Conservation (phyloP, 2,329 filamentous ascomycete genomes). For the Monilinia polystroma region DNA sequence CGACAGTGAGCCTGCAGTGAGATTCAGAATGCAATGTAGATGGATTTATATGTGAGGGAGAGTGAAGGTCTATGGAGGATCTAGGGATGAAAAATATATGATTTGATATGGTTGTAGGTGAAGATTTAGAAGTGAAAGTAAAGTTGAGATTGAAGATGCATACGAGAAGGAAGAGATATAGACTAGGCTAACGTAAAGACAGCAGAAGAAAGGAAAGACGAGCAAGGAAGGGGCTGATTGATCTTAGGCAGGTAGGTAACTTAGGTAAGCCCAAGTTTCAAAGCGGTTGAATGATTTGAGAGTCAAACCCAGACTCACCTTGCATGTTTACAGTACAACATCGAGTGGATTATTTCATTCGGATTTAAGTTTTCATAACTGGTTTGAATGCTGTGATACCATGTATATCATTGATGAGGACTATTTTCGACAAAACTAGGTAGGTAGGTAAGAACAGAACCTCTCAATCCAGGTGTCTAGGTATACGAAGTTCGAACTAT, state of each 20-base stretch:
- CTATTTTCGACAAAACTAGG: no score
- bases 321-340: no score
- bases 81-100: not conserved
- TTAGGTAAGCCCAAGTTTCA: not conserved
- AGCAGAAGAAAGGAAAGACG: not conserved
- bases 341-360: no score
- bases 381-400: no score
- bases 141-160: not conserved
- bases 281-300: no score
- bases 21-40: not conserved
- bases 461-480: not conserved
- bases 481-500: not conserved
- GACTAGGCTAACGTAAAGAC: not conserved
- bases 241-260: no score
- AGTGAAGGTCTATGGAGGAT: not conserved
- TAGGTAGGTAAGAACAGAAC: not conserved
- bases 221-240: not conserved
- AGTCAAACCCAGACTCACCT: no score
- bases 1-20: not conserved
- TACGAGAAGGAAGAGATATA: not conserved
- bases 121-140: not conserved
- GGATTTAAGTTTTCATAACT: no score
- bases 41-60: not conserved
- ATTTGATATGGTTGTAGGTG: no score
- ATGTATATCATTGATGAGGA: not conserved